Evolutionary conservation across 192 early-diverging fungal species (phyloP).

Genomic region (Coemansia interrupta): DNA sequence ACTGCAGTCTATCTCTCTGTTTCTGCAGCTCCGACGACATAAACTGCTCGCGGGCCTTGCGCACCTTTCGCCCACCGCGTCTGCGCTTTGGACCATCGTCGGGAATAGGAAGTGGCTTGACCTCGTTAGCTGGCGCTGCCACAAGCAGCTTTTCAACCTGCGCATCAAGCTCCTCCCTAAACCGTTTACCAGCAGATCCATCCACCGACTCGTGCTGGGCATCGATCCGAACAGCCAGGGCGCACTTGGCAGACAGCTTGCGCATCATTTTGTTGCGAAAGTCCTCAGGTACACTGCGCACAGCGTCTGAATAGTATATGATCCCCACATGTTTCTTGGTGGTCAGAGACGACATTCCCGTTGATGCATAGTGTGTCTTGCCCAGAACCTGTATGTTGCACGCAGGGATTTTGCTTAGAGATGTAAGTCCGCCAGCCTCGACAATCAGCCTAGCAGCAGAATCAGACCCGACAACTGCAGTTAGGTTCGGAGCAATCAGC

Average conservation of each 20-base stretch:
- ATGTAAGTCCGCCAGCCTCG: constrained; percentile 83
- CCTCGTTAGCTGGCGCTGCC: constrained; percentile 77
- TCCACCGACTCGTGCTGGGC: constrained; percentile 63
- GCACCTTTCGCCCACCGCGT: constrained; percentile 84
- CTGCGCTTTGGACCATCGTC: constrained; percentile 86
- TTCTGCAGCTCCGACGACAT: constrained; percentile 84
- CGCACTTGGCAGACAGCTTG: constrained; percentile 78
- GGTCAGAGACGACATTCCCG: constrained; percentile 42
- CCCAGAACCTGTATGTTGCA: constrained; percentile 80
- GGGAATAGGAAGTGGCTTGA: constrained; percentile 90
- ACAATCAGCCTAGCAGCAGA: constrained; percentile 89
- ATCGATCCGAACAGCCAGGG: constrained; percentile 87
- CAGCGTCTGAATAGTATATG: constrained; percentile 74
- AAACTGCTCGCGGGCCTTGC: constrained; percentile 77
- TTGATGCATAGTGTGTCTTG: constrained; percentile 28
- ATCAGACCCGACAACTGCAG: constrained; percentile 76
- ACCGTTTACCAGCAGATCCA: constrained; percentile 66
- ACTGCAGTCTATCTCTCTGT: constrained; percentile 85
- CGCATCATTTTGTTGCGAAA: constrained; percentile 73
- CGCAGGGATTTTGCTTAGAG: constrained; percentile 82
- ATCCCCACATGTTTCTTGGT: constrained; percentile 74
- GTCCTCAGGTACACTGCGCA: constrained; percentile 66
- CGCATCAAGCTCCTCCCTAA: constrained; percentile 77
- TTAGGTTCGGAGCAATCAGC: constrained; percentile 91
- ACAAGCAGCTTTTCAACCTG: constrained; percentile 83